A percentile compares a stretch with the other conserved stretches of the same genome.
Evolutionary conservation across 2,329 filamentous ascomycete species (phyloP).

Genomic region (Monilinia vaccinii-corymbosi): DNA sequence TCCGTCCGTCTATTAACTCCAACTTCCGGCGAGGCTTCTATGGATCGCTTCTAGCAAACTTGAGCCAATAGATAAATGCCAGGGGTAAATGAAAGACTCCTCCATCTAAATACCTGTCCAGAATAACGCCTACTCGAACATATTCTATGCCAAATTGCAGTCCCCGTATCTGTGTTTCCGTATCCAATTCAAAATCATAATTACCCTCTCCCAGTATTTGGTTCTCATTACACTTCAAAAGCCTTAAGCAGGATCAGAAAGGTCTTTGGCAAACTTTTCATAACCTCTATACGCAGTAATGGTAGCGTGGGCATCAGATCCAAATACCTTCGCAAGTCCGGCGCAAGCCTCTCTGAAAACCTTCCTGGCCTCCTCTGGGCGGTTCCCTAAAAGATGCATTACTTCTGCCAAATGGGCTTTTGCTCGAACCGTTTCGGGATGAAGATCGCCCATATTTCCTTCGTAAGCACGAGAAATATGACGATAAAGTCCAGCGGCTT

Average conservation of each 20-base stretch:
- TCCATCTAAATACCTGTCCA: not conserved
- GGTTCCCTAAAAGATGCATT: constrained; percentile 12
- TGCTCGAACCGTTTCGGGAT: constrained; percentile 22
- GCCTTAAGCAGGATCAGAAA: constrained; percentile 5
- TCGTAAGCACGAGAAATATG: constrained; percentile 17
- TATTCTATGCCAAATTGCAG: not conserved
- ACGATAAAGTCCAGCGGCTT: constrained; percentile 16
- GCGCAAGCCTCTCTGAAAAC: constrained; percentile 22
- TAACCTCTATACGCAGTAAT: constrained; percentile 20
- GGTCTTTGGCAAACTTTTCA: constrained; percentile 22
- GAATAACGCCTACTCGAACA: not conserved
- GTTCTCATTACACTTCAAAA: not conserved
- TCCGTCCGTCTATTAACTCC: not conserved
- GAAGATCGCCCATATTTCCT: constrained; percentile 18
- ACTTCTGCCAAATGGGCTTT: constrained; percentile 19
- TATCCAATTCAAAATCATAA: not conserved
- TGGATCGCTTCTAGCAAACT: not conserved
- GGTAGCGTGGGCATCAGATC: constrained; percentile 19
- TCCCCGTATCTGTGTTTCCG: not conserved
- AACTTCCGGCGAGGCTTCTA: not conserved
- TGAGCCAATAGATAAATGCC: not conserved
- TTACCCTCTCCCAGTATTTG: not conserved
- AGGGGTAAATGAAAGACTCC: not conserved
- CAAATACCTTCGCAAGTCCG: constrained; percentile 19
- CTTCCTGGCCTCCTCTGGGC: constrained; percentile 19